Base-by-base conservation (phyloP, 345 rosid species). In the Ceriops zippeliana region DNA sequence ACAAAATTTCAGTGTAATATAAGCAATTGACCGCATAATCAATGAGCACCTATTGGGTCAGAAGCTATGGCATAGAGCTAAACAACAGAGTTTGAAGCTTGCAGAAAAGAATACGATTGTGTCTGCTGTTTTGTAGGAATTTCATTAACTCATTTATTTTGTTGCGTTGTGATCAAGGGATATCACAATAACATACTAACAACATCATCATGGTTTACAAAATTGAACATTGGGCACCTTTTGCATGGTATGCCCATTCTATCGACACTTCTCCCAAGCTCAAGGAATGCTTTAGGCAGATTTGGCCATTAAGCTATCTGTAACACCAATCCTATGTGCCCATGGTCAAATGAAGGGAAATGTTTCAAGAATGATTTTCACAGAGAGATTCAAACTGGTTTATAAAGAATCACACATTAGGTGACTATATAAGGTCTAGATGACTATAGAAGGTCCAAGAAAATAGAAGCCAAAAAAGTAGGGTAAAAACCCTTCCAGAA, bases 1-100 rank as follows among this genome's bases (percentile, higher is more conserved):
- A 51, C 65, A 67, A 71, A 67, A 70, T 30, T 65, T 11, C 2
- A 64, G 68, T 57, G 26, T 5, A 60, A 32, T 16, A 15, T 11
- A 60, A 64, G 30, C 52, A 32, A 46, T 9, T 69, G 10, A 16
- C 20, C 27, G 49, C 16, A 24, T 49, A 11, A 60, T 57, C 15
- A 31, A 22, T 13, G 51, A 15, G 19, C 16, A 42, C 16, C 49
- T 15, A 42, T 42, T 42, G 17, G 49, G 49, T 1, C 11, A n/a
- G 35, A 37, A 38, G 42, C 32, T 7, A 31, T 28, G 31, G 30
- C 3, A 47, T 37, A 11, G 26, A 52, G 51, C 49, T 42, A 0
- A 42, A 15, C 49, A 11, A 42, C 4, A 42, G 17, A 42, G 49
- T 13, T 42, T 42, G 17, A 13, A 42, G 19, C 49, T 42, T 42